Base-by-base conservation (phyloP, 768 basidiomycete species). In the Rickenella mellea region DNA sequence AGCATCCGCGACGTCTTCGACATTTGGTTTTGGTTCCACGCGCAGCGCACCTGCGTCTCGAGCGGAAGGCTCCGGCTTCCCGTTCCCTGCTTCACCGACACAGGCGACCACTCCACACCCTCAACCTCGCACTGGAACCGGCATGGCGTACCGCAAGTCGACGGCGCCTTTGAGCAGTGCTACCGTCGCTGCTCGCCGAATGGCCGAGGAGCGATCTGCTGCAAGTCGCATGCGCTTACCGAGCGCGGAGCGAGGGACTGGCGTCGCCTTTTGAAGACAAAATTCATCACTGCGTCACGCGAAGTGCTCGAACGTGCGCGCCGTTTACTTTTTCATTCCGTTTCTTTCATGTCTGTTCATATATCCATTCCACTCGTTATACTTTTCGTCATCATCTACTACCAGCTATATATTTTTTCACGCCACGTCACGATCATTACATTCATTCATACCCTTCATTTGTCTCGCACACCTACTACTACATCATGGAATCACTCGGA, bases 121-220 rank as follows among this genome's bases (percentile, higher is more conserved):
- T 15, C 71, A 62, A 47, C 78, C 80, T 8, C 59, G 80, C 22
- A 81, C 73, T 8, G 80, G 80, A 5, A 78, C 80, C 9, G 80
- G 80, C n/a, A 83, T 83, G 80, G 59, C 65, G 27, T 83, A 83
- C 51, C 66, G 73, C 33, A 73, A 63, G 27, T 58, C 55, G 44
- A 44, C 26, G 45, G 44, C 17, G 22, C 32, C 50, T 8, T 39
- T 32, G 33, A 17, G 19, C 24, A 19, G 19, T 2, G 4, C 33
- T 36, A 19, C 33, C 9, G 19, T 15, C 4, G 24, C 19, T 7
- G 4, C 33, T 3, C 19, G 33, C 10, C 11, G 19, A 4, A 36
- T 19, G 33, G 24, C 10, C 15, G 19, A 36, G 11, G 33, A 22
- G 12, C 33, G 33, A n/a, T n/a, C n/a, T n/a, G 10, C 19, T 36